Conservation (phyloP, 495 filamentous ascomycete species). For the Opeltia flavorubescens region DNA sequence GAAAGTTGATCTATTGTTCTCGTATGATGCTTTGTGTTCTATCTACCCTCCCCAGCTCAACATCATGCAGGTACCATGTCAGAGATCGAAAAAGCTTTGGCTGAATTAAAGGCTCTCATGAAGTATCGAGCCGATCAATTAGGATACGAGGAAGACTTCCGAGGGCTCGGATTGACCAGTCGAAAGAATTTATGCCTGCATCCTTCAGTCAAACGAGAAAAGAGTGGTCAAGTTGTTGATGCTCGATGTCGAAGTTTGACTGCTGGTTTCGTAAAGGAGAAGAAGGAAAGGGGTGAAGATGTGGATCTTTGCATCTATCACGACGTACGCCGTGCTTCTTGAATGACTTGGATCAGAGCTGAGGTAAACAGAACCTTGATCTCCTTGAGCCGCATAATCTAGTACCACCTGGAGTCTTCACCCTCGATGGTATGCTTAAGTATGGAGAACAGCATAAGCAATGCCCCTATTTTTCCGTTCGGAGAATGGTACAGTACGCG, state of each 20-base stretch:
- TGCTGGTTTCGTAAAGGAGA: slow-evolving; percentile 92
- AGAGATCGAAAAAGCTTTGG: slow-evolving; percentile 89
- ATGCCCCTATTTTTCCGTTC: slow-evolving; percentile 91
- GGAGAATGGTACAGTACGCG: slow-evolving; percentile 66
- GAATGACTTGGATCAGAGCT: too few relatives aligned
- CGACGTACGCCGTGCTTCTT: slow-evolving; percentile 43
- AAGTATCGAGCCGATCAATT: slow-evolving; percentile 80
- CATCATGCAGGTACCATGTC: slow-evolving; percentile 54
- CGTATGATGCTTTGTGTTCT: slow-evolving; percentile 37
- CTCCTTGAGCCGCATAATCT: slow-evolving; percentile 87
- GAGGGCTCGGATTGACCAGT: slow-evolving; percentile 82
- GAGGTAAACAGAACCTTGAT: slow-evolving; percentile 60
- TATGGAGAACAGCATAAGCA: slow-evolving; percentile 94
- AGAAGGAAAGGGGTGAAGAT: slow-evolving; percentile 86
- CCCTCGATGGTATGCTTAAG: slow-evolving; percentile 69
- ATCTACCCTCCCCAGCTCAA: neutral
- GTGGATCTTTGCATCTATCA: slow-evolving; percentile 93
- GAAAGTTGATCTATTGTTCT: slow-evolving; percentile 97
- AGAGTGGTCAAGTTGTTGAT: slow-evolving; percentile 87
- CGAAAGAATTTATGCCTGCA: slow-evolving; percentile 96
- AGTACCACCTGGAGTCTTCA: slow-evolving; percentile 88
- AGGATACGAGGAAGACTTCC: slow-evolving; percentile 79
- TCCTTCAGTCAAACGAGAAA: slow-evolving; percentile 87
- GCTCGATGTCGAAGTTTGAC: slow-evolving; percentile 90
- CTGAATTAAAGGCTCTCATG: slow-evolving; percentile 86